Evolutionary conservation across 2,329 filamentous ascomycete species (phyloP), one percentile per base, ranked within the genome.

Genomic region (Lecanoromycetidae sp.): DNA sequence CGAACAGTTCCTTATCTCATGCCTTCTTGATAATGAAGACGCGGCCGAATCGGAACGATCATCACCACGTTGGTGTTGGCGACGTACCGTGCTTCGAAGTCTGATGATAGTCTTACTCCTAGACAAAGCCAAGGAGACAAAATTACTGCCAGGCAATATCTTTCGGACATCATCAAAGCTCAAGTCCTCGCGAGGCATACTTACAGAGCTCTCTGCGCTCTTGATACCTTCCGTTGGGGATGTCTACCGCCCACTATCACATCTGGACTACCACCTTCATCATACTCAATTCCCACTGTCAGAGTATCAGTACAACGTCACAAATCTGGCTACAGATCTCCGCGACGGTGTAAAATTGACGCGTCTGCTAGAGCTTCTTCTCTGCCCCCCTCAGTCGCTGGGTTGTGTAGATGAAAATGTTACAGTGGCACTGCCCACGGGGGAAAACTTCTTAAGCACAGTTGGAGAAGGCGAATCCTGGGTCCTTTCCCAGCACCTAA

Each of bases 251-350:
- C 66, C 71, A 2, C 62, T 82, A 2, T 66, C 66, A 20, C 74
- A 79, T 55, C 61, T 80, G 19, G 71, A 71, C 48, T 81, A 77
- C 58, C 66, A 66, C n/a, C 61, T 80, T 19, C 57, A 58, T 3
- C 70, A 76, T 56, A 60, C 67, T 6, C 78, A 82, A 56, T 68
- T 73, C 50, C 69, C 71, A 2, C 64, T 80, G 5, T 68, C 78
- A 51, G 78, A 82, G 59, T 76, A 75, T 52, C 62, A 66, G 1
- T 81, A 78, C 56, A 61, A 62, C 32, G 71, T 82, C 46, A 63
- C 66, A 7, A 81, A 81, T 54, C 65, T 82, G 20, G 78, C 77
- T 1, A 69, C 77, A 7, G 78, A 81, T 55, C 63, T 82, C 19
- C 70, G 78, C 27, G 74, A 81, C 56, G 78, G 79, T 1, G 67